A percentile compares a stretch with the other conserved stretches of the same genome.
These are phyloP conservation scores for Oehlia diaphana DNA, from an alignment of 192 early-diverging fungal genomes.

Conservation along the genomic window DNA sequence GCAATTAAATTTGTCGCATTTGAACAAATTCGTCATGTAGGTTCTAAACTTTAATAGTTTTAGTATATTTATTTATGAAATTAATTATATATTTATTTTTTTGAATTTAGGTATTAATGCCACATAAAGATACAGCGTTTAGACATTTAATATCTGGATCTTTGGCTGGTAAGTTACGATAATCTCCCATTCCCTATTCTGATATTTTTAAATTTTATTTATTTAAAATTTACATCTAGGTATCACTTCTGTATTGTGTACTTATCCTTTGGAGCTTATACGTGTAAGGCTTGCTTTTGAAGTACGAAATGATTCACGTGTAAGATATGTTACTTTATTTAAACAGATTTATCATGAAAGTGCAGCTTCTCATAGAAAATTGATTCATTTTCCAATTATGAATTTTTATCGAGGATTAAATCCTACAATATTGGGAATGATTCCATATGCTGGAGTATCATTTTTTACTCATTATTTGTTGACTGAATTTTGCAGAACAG, in stretches of 20 bases:
- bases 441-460: constrained; percentile 95
- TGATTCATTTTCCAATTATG: constrained; percentile 44
- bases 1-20: constrained; percentile 97
- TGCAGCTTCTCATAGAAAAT: constrained; percentile 46
- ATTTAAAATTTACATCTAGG: constrained; percentile 48
- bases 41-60: constrained; percentile 8
- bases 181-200: not conserved
- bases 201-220: not conserved
- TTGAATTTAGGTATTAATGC: constrained; percentile 59
- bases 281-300: constrained; percentile 94
- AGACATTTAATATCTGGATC: constrained; percentile 85
- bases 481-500: constrained; percentile 58
- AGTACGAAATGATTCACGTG: constrained; percentile 40
- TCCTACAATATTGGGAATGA: constrained; percentile 88
- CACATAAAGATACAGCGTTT: constrained; percentile 64
- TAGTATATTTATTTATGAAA: too few relatives aligned
- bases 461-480: constrained; percentile 87
- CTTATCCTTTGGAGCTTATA: constrained; percentile 94
- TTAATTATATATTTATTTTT: too few relatives aligned
- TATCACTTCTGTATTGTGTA: constrained; percentile 80
- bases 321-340: constrained; percentile 35
- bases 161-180: constrained; percentile 42
- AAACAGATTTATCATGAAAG: constrained; percentile 78
- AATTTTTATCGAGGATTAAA: constrained; percentile 96
- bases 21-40: constrained; percentile 79